Base-by-base conservation (phyloP, 495 filamentous ascomycete species). In the Acidiella bohemica region DNA sequence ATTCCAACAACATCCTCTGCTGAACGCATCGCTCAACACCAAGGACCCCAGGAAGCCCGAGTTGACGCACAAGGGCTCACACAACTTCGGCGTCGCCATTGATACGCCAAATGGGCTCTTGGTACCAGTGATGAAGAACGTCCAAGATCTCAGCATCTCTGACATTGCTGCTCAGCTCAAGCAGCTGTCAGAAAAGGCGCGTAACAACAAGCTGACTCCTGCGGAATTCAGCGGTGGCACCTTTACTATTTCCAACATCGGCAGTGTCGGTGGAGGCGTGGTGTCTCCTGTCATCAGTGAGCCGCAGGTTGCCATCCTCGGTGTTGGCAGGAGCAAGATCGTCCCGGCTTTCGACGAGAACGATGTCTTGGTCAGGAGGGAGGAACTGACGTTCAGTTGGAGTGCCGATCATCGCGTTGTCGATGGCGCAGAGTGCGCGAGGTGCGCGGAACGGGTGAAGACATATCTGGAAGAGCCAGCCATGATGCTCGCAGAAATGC, bases 81-180 rank as follows among this genome's bases (percentile, higher is more conserved):
- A 96, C 67, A 94, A 99, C 58, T 88, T 99, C 42, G 92, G 92
- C 34, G 68, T 99, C 10, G 92, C 90, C 27, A 87, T 96, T 74
- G 92, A 96, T 58, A 93, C 92, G 0, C 84, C 92, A 0, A 63
- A 64, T 8, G 92, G 92, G 9, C 72, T 99, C 13, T 62, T 99
- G 9, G 92, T 99, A 4, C 92, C 92, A n/a, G 92, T 93, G 21
- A 76, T 99, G 62, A 82, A 81, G 53, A 76, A 90, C 53, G 87
- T 93, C 14, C 75, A 73, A 37, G 66, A 61, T 14, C 73, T 73
- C 26, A 85, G 75, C 42, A 78, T 96, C 50, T 54, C 77, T 14
- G 69, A 76, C 25, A 79, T 99, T 41, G 81, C 84, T 5, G 60
- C 69, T 10, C 86, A 95, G 55, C 67, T 95, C 4, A 59, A 63